A percentile compares a stretch with the other conserved stretches of the same genome.
Conservation (phyloP, 2,329 filamentous ascomycete species). For the Penicillium occitanis region DNA sequence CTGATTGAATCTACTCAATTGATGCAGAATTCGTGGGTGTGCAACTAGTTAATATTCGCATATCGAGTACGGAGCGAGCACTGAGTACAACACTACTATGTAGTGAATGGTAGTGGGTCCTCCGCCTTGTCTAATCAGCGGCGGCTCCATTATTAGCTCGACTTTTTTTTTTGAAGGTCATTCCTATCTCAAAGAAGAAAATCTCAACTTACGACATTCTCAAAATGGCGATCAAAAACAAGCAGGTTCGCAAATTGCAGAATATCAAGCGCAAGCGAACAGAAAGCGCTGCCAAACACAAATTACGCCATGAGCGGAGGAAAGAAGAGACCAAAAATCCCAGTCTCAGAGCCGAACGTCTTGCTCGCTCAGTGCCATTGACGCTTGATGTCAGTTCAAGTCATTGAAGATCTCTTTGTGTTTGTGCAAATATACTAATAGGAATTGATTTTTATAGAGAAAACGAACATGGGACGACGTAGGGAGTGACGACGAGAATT, state of each 20-base stretch:
- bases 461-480: slow-evolving; percentile 89
- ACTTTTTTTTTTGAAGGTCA: slow-evolving; percentile 27
- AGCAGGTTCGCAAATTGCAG: slow-evolving; percentile 73
- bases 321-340: slow-evolving; percentile 85
- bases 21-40: too few species aligned
- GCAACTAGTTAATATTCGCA: too few species aligned
- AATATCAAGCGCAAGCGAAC: slow-evolving; percentile 78
- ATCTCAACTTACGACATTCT: not conserved
- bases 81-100: too few species aligned
- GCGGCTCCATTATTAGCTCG: slow-evolving; percentile 6
- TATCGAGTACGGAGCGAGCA: too few species aligned
- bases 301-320: slow-evolving; percentile 73
- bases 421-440: not conserved
- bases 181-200: slow-evolving; percentile 3
- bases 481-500: slow-evolving; percentile 52
- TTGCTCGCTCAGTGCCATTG: slow-evolving; percentile 73
- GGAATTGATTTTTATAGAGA: slow-evolving; percentile 38
- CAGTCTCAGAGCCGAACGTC: slow-evolving; percentile 67
- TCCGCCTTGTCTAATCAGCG: slow-evolving; percentile 12
- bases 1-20: too few species aligned
- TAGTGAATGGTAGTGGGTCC: not conserved
- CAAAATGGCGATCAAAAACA: slow-evolving; percentile 64
- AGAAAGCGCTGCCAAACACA: slow-evolving; percentile 70
- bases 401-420: not conserved
- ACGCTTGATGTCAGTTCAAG: slow-evolving; percentile 62